Base-by-base conservation (phyloP, 2,329 filamentous ascomycete species). In the Cercospora zeina region DNA sequence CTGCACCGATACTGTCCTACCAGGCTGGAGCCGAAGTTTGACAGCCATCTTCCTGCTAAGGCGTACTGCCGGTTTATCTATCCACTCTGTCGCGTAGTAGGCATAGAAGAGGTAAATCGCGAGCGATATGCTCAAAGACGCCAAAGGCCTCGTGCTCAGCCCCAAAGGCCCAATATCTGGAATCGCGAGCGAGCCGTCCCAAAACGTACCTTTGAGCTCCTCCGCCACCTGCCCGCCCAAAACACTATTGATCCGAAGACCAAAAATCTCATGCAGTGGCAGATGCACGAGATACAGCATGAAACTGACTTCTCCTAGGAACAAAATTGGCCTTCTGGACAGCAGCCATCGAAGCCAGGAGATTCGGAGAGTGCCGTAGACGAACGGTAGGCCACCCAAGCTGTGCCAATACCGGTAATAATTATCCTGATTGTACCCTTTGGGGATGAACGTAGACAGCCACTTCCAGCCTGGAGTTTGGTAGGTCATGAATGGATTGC, bases 241-340 rank as follows among this genome's bases (percentile, higher is more conserved):
- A 34, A 77, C 77, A 70, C 84, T 77, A 61, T 80, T 78, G 1
- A 90, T 36, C 24, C 79, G 75, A 66, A 84, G 85, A 10, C 84
- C 83, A 14, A 82, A 67, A 1, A 79, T 79, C 65, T 84, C 82
- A 68, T 82, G 78, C 1, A 81, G 78, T 2, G 83, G 81, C 0
- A 84, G 83, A 70, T 87, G 85, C 76, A 86, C 82, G 11, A 87
- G 78, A 71, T 87, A 87, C 30, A 87, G 71, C 58, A 83, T 81
- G 70, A 85, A 87, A 58, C 83, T 85, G 66, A 87, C 81, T 69
- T 81, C 81, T 62, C 85, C 85, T 5, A 87, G 75, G 72, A 86
- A 87, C 69, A 85, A 83, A 1, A 84, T 76, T 13, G 78, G 67
- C 2, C 73, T 69, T 1, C 76, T 74, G 70, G 81, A 81, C 73